phyloP scores from a whole-genome alignment of 1,284 basidiomycete genomes.

The Rhodotorula sp. region DNA sequence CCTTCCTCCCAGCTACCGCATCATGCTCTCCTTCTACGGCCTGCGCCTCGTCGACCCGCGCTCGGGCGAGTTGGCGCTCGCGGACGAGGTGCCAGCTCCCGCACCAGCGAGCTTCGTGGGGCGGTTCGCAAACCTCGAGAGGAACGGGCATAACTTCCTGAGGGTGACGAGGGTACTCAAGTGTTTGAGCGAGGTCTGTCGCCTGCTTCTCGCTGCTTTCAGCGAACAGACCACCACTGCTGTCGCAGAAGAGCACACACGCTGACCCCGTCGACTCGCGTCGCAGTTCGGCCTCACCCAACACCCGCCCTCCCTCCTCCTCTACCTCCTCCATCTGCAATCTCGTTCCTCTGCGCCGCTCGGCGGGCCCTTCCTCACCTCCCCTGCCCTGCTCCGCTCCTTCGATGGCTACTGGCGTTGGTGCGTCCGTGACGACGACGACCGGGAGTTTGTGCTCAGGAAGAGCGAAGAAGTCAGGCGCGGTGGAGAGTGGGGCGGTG shows the following conservation, averaged over 20 bases:
- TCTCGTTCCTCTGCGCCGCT: neutral
- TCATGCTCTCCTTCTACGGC: conserved; percentile 42
- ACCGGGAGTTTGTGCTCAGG: conserved; percentile 11
- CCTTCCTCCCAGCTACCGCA: conserved; percentile 16
- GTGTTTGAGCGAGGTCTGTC: conserved; percentile 28
- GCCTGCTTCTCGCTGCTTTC: no score
- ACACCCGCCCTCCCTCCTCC: conserved; percentile 33
- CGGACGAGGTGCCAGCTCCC: conserved; percentile 10
- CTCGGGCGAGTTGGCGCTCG: conserved; percentile 28
- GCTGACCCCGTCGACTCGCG: neutral
- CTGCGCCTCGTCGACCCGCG: conserved; percentile 21
- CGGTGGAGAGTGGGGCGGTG: neutral
- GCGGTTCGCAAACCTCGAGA: conserved; percentile 27
- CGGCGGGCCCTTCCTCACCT: conserved; percentile 9
- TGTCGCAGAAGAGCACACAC: no score
- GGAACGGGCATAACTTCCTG: conserved; percentile 33
- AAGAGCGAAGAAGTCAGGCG: conserved; percentile 10
- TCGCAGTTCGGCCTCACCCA: conserved; percentile 29
- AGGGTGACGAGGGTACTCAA: conserved; percentile 37
- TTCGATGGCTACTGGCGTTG: conserved; percentile 36
- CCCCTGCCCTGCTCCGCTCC: conserved; percentile 6
- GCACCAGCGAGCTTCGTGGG: conserved; percentile 3
- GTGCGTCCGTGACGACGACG: conserved; percentile 27
- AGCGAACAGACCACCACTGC: no score
- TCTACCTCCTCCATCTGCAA: conserved; percentile 30